These are phyloP conservation scores for Tetramitus jugosus DNA, from an alignment of 208 protist genomes.

Conservation along the genomic window DNA sequence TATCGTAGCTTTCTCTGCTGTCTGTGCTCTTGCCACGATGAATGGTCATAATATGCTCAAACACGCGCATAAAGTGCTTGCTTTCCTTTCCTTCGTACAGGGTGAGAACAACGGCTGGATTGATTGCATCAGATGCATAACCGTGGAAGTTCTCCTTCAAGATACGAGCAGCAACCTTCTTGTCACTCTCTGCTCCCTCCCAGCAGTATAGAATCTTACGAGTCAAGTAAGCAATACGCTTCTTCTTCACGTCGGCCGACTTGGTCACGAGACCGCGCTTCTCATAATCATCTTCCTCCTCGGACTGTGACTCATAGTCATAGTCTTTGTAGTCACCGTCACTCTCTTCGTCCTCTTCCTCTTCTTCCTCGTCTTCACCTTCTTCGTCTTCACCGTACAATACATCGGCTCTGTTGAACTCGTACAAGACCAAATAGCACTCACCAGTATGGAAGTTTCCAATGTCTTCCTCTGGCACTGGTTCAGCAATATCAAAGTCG, in stretches of 20 bases:
- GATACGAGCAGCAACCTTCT: neutral
- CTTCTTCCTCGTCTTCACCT: neutral
- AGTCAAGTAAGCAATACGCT: neutral
- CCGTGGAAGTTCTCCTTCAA: conserved; percentile 5
- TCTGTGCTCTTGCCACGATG: neutral
- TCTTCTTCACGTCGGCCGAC: neutral
- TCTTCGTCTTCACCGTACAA: neutral
- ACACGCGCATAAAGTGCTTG: conserved; percentile 11
- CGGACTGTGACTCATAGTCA: neutral
- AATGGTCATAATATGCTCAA: conserved; percentile 9
- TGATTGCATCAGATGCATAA: conserved; percentile 15
- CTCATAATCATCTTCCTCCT: conserved; percentile 1
- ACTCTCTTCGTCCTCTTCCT: neutral
- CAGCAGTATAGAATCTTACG: conserved; percentile 16
- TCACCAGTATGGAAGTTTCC: conserved; percentile 6
- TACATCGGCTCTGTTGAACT: neutral
- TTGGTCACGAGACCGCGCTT: too few relatives aligned
- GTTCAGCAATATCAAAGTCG: neutral
- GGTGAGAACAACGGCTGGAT: neutral
- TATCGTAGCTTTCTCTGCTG: neutral
- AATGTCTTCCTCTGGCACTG: neutral
- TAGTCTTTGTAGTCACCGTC: neutral
- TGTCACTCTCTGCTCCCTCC: neutral
- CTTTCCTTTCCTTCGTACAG: neutral
- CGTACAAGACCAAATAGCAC: conserved; percentile 16